Base-by-base conservation (phyloP, 257 asterid genomes). In the Jaltomata sinuosa region DNA sequence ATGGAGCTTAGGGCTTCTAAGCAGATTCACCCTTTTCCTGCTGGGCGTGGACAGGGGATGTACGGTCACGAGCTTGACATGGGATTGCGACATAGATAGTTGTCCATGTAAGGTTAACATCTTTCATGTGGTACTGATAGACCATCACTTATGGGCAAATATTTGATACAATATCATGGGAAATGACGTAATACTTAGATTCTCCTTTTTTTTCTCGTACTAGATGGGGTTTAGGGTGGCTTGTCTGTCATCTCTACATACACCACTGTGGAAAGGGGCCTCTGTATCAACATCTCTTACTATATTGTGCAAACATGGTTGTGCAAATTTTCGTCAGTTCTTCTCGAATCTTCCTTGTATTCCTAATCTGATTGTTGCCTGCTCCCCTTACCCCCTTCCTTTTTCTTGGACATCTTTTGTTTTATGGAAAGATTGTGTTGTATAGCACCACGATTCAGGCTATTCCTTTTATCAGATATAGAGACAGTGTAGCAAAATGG, bases 1-100 rank as follows among this genome's bases (percentile, higher is more conserved):
- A 90, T 93, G 97, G 99, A 94, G 84, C 90, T 88, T 42, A 89
- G 91, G 85, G 97, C 89, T 61, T 86, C 95, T 12, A 94, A 91
- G 89, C 97, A 93, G 87, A 85, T 83, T 61, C 95, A 89, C 83
- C 92, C 93, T 6, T 89, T 89, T 29, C 81, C 91, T 31, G 84
- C 84, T 16, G 90, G 91, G 65, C 92, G 87, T 76, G 87, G 84
- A 88, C 96, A 85, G 87, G 95, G 90, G 19, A 90, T 86, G 91
- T 91, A 89, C 47, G 91, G 92, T 81, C 90, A 89, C 34, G 95
- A 93, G 87, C 89, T 92, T 36, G 92, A 91, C 90, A 84, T 89
- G 96, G 95, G 90, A 64, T 84, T 91, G 82, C 91, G 89, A 61
- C 87, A 90, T 84, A 89, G 93, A 85, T 94, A 91, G 89, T 71